A percentile compares a stretch with the other conserved stretches of the same genome.
Evolutionary conservation across 495 filamentous ascomycete genomes (phyloP).

Genomic region (Evernia prunastri): DNA sequence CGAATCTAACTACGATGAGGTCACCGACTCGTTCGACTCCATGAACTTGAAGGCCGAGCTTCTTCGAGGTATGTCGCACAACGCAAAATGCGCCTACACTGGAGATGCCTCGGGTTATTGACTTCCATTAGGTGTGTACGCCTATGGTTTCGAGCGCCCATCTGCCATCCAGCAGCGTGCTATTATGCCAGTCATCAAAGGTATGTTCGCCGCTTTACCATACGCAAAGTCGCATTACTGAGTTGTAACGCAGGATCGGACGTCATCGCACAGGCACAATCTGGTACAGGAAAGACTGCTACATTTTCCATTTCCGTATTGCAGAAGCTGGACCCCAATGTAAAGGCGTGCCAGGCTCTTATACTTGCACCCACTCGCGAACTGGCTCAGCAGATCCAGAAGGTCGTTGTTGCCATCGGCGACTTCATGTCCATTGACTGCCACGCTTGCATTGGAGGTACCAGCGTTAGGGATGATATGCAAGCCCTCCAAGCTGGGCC

Average conservation of each 20-base stretch:
- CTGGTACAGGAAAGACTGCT: conserved; percentile 97
- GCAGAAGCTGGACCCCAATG: conserved; percentile 89
- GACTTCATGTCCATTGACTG: conserved; percentile 99
- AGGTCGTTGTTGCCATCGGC: conserved; percentile 94
- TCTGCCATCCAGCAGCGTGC: conserved; percentile 99
- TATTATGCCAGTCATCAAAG: conserved; percentile 99
- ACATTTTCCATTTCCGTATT: conserved; percentile 98
- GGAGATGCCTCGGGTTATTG: conserved; percentile 22
- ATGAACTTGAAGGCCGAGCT: conserved; percentile 96
- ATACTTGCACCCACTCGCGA: conserved; percentile 97
- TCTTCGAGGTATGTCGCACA: conserved; percentile 71
- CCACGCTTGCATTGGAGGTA: conserved; percentile 98
- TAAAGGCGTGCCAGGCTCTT: conserved; percentile 92
- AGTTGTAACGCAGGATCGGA: conserved; percentile 64
- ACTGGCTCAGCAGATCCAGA: conserved; percentile 97
- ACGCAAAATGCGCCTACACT: neutral
- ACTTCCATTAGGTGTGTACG: conserved; percentile 75
- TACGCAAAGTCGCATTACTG: conserved; percentile 24
- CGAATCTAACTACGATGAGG: conserved; percentile 99
- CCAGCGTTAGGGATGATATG: conserved; percentile 96
- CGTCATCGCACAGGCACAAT: conserved; percentile 98
- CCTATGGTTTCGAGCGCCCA: conserved; percentile 98
- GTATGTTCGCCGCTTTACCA: conserved; percentile 48
- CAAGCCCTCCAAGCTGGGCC: conserved; percentile 90
- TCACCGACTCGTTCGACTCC: conserved; percentile 95